Percentiles rank a stretch among this genome's conserved stretches.
phyloP scores from a whole-genome alignment of 1,139 yeast genomes.

The Taphrina sp. region DNA sequence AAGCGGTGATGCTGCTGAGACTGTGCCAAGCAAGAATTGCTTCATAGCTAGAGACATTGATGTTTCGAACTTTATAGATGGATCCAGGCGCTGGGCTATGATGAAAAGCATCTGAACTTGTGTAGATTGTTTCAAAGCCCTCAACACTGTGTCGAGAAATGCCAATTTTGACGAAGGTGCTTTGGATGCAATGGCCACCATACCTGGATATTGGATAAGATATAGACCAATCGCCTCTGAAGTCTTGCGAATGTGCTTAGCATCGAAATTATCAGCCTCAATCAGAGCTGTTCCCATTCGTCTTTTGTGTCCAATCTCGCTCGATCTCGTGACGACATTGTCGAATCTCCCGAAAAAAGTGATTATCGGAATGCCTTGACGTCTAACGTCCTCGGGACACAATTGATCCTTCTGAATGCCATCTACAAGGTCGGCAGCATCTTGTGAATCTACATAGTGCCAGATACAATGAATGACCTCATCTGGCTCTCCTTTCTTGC shows the following conservation, averaged over 20 bases:
- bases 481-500: slow-evolving; percentile 15
- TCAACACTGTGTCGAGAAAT: slow-evolving; percentile 9
- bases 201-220: slow-evolving; percentile 11
- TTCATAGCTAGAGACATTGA: slow-evolving; percentile 20
- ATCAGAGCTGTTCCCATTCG: slow-evolving; percentile 1
- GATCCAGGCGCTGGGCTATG: slow-evolving; percentile 24
- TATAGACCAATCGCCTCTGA: slow-evolving; percentile 36
- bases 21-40: slow-evolving; percentile 23
- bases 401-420: slow-evolving; percentile 3
- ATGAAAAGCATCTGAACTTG: slow-evolving; percentile 20
- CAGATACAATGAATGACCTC: slow-evolving; percentile 28
- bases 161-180: slow-evolving; percentile 17
- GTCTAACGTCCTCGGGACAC: slow-evolving; percentile 11
- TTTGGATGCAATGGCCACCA: slow-evolving; percentile 10
- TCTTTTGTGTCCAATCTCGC: slow-evolving; percentile 9
- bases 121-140: not conserved
- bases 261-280: slow-evolving; percentile 8
- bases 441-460: slow-evolving; percentile 28
- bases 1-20: slow-evolving; percentile 15
- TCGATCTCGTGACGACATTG: slow-evolving; percentile 17
- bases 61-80: slow-evolving; percentile 21
- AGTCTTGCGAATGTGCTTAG: slow-evolving; percentile 11
- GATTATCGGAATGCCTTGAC: slow-evolving; percentile 15
- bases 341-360: slow-evolving; percentile 28
- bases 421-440: slow-evolving; percentile 1